These are phyloP conservation scores for Tardiomyces digboiensis DNA, from an alignment of 1,139 yeast genomes.

Conservation along the genomic window DNA sequence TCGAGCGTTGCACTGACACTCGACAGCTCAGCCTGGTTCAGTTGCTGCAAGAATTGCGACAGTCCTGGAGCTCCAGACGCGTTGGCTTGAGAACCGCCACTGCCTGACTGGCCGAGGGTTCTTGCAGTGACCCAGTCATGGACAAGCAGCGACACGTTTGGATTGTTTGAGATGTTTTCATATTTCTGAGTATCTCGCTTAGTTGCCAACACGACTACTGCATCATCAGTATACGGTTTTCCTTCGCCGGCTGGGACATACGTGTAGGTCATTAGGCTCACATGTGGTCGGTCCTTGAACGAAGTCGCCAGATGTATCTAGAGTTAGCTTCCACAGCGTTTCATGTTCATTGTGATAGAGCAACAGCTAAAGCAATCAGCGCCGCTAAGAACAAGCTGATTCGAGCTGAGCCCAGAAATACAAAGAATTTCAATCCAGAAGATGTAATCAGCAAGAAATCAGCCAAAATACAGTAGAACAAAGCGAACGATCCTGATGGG, in stretches of 20 bases:
- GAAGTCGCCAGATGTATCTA: slow-evolving; percentile 73
- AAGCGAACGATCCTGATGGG: too few species aligned
- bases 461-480: too few species aligned
- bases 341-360: not conserved
- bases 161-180: slow-evolving; percentile 54
- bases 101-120: slow-evolving; percentile 21
- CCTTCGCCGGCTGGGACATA: slow-evolving; percentile 35
- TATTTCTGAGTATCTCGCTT: slow-evolving; percentile 62
- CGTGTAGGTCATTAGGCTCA: slow-evolving; percentile 81
- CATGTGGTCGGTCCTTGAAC: slow-evolving; percentile 61
- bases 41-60: slow-evolving; percentile 53
- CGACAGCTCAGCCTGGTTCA: slow-evolving; percentile 69
- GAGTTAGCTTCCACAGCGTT: not conserved
- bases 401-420: not conserved
- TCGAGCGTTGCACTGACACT: slow-evolving; percentile 70
- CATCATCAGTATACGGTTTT: slow-evolving; percentile 29
- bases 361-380: not conserved
- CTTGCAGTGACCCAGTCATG: slow-evolving; percentile 81
- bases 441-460: too few species aligned
- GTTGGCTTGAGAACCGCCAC: too few species aligned
- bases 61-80: slow-evolving; percentile 21
- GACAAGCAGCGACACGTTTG: slow-evolving; percentile 65
- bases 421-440: too few species aligned
- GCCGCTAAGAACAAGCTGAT: not conserved
- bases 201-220: slow-evolving; percentile 59